Evolutionary conservation across 352 stramenopile genomes (phyloP), one percentile per base, ranked within the genome.

Genomic region (Phytophthora sp.): DNA sequence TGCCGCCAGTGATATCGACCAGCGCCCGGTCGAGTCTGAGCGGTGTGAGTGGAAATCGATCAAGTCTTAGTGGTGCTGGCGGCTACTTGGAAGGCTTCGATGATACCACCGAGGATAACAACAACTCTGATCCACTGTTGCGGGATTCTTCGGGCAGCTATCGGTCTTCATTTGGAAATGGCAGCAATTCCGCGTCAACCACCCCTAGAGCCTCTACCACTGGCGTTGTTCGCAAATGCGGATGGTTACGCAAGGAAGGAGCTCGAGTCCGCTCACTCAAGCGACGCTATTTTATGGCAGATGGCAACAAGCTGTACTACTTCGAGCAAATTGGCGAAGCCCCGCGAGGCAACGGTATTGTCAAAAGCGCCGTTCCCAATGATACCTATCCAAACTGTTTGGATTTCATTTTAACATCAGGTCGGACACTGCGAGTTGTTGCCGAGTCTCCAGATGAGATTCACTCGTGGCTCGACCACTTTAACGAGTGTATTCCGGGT

Each of bases 181-280:
- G 32, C 5, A 62, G 28, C n/a, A 45, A 69, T 32, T 59, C 49
- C 18, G 21, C 45, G 5, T 57, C 52, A 52, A 61, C 43, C 18
- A 63, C 46, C 13, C 35, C 59, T 13, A 46, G 50, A 23, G 38
- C 35, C 44, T 74, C 60, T 13, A 44, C 32, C n/a, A 62, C 44
- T 31, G 52, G 45, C 8, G 37, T 54, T 6, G 49, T 66, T 10
- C 69, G 69, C 23, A 91, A 91, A 44, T 79, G 70, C n/a, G 87
- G 87, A 15, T 93, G 87, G 84, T 56, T 95, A 46, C 79, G 77
- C 31, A 95, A 95, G 61, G 82, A 95, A 77, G 87, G 87, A 30
- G 72, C 84, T 8, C 59, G 74, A 37, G 65, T 86, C 27, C 89
- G 88, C 41, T 89, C 73, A 28, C 89, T 88, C 53, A 92, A 92